Conservation (phyloP, 192 early-diverging fungal genomes). For the Thamnidium elegans region DNA sequence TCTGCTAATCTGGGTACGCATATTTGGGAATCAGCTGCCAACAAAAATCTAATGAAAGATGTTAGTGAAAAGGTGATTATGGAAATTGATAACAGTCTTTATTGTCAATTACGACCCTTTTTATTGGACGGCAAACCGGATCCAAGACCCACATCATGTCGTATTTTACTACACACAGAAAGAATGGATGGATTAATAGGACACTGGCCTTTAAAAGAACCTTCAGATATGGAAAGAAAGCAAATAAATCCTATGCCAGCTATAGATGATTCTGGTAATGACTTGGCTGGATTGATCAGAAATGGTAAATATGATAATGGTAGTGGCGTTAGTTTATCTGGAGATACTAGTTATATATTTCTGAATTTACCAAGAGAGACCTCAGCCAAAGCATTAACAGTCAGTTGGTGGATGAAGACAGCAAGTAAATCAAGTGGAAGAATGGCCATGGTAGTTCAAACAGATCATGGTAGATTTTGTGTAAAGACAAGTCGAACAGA, state of each 20-base stretch:
- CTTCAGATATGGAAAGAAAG: not conserved
- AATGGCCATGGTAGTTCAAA: constrained; percentile 32
- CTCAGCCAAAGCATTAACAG: constrained; percentile 18
- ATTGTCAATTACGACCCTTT: constrained; percentile 37
- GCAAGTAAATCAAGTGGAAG: constrained; percentile 10
- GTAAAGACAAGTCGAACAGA: constrained; percentile 3
- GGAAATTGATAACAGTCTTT: constrained; percentile 36
- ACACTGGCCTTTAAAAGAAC: constrained; percentile 26
- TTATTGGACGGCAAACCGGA: constrained; percentile 22
- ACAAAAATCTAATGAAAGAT: constrained; percentile 31
- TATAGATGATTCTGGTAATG: constrained; percentile 30
- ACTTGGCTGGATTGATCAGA: constrained; percentile 21
- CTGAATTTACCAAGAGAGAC: constrained; percentile 24
- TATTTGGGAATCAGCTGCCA: constrained; percentile 41
- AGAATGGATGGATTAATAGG: constrained; percentile 27
- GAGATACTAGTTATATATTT: constrained; percentile 28
- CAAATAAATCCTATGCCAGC: constrained; percentile 15
- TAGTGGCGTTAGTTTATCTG: constrained; percentile 19
- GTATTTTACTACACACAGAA: constrained; percentile 10
- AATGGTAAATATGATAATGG: constrained; percentile 12
- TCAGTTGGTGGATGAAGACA: constrained; percentile 36
- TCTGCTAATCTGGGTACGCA: constrained; percentile 32
- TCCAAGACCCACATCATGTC: constrained; percentile 16
- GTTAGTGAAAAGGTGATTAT: constrained; percentile 27
- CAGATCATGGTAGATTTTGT: constrained; percentile 24